A percentile compares a stretch with the other conserved stretches of the same genome.
Conservation (phyloP, 441 rosid genomes). For the Syzygium malaccense region DNA sequence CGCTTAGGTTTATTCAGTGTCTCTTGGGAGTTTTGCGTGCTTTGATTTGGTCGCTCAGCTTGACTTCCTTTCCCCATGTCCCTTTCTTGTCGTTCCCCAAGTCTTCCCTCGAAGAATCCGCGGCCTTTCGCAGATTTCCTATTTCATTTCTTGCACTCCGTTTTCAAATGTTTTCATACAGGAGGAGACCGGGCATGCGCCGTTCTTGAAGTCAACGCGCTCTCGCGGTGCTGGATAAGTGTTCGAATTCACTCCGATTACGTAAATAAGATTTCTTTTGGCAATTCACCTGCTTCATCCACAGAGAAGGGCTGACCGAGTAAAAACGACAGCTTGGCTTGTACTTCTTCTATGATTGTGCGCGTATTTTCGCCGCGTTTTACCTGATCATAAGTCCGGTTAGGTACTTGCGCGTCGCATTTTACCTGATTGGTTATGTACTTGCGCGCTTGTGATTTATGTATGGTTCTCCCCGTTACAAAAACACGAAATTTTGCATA, state of each 20-base stretch:
- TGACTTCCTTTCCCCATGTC: not conserved
- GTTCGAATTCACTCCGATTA: not conserved
- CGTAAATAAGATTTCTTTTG: not conserved
- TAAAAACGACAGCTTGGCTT: not conserved
- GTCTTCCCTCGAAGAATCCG: not conserved
- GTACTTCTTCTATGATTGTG: not conserved
- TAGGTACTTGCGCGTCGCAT: not conserved
- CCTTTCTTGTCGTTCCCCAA: not conserved
- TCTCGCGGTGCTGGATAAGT: not conserved
- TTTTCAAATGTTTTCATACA: not conserved
- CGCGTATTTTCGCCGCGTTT: not conserved
- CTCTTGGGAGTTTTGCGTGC: not conserved
- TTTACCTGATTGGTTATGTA: not conserved
- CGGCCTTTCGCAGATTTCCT: not conserved
- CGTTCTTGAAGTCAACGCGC: not conserved
- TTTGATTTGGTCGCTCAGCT: not conserved
- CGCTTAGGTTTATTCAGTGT: not conserved
- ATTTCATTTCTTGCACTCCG: not conserved
- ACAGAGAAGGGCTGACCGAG: not conserved
- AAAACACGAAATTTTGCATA: not conserved
- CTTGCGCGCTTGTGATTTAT: not conserved
- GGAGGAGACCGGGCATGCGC: not conserved
- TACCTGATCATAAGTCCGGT: not conserved
- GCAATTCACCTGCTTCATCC: not conserved
- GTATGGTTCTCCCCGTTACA: not conserved